Evolutionary conservation across 2,329 filamentous ascomycete species (phyloP).

Genomic region (Graphium sp.): DNA sequence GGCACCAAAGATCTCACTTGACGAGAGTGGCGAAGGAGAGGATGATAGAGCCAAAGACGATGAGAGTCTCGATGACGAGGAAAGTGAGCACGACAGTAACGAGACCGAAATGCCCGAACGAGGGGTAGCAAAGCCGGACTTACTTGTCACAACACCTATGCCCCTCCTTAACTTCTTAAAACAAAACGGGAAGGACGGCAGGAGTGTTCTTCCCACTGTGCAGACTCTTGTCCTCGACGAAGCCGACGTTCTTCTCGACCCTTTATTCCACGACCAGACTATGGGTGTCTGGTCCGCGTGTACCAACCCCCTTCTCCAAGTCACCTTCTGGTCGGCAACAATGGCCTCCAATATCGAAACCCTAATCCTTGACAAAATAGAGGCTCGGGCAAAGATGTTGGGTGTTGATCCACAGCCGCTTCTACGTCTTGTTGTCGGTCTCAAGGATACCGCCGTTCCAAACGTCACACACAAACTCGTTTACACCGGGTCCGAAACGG

Average conservation of each 20-base stretch:
- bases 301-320: conserved; percentile 47
- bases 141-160: conserved; percentile 27
- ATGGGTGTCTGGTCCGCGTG: conserved; percentile 71
- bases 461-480: conserved; percentile 79
- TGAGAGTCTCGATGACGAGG: conserved; percentile 7
- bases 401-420: conserved; percentile 29
- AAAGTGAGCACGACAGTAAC: conserved; percentile 18
- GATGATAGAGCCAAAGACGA: conserved; percentile 14
- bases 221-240: conserved; percentile 73
- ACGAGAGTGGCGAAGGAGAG: conserved; percentile 17
- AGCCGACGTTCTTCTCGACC: conserved; percentile 85
- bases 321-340: conserved; percentile 88
- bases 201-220: conserved; percentile 45
- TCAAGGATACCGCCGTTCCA: conserved; percentile 90
- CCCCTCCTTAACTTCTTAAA: conserved; percentile 58
- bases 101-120: conserved; percentile 18
- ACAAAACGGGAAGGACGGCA: conserved; percentile 20
- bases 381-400: conserved; percentile 27
- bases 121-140: conserved; percentile 16
- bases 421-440: conserved; percentile 77
- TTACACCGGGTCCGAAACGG: conserved; percentile 84
- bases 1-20: conserved; percentile 15
- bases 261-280: conserved; percentile 79
- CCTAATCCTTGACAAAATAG: conserved; percentile 53
- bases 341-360: conserved; percentile 89